These are phyloP conservation scores for Dothistroma pini DNA, from an alignment of 2,329 filamentous ascomycete genomes.

Conservation along the genomic window DNA sequence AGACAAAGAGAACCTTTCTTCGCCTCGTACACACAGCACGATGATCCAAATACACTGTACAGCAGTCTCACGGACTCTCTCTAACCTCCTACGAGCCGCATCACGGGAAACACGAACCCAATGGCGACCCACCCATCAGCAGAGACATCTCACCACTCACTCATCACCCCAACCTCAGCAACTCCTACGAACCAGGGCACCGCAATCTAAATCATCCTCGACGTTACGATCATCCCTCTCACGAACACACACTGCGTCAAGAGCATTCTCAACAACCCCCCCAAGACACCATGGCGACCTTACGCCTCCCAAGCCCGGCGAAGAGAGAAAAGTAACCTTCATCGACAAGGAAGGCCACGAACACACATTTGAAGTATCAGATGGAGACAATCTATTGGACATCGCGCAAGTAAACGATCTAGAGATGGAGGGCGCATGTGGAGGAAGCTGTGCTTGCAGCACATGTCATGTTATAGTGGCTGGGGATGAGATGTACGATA, in stretches of 20 bases:
- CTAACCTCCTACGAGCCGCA: neutral
- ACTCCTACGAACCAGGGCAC: conserved; percentile 4
- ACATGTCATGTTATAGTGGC: conserved; percentile 88
- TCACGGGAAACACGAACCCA: conserved; percentile 3
- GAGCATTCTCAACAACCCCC: conserved; percentile 62
- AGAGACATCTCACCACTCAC: conserved; percentile 8
- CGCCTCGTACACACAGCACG: neutral
- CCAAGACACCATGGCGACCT: conserved; percentile 70
- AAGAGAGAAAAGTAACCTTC: conserved; percentile 90
- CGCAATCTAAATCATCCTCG: neutral
- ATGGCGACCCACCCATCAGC: conserved; percentile 4
- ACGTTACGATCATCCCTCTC: neutral
- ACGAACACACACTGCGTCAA: conserved; percentile 21
- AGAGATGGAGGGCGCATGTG: conserved; percentile 97
- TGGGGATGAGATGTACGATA: conserved; percentile 57
- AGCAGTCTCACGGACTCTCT: conserved; percentile 5
- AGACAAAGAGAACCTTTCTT: neutral
- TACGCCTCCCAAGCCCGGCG: conserved; percentile 77
- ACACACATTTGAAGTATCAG: conserved; percentile 72
- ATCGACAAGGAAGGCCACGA: conserved; percentile 82
- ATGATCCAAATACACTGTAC: conserved; percentile 4
- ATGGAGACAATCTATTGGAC: conserved; percentile 90
- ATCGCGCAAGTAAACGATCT: conserved; percentile 92
- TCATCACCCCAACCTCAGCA: conserved; percentile 8
- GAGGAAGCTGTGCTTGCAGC: conserved; percentile 87